phyloP scores from a whole-genome alignment of 1,139 yeast species.

The Pneumocystis oryctolagi region DNA sequence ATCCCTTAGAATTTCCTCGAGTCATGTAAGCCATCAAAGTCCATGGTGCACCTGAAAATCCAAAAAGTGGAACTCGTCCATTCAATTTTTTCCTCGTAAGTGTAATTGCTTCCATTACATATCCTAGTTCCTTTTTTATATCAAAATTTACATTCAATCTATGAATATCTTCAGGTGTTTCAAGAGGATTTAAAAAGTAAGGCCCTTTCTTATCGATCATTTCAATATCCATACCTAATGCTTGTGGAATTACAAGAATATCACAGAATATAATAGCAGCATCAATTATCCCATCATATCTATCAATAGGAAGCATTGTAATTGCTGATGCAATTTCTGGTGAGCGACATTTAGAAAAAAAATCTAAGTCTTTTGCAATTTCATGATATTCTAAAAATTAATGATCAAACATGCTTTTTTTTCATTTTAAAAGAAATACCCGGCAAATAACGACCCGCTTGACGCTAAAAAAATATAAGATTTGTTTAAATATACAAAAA shows the following conservation, averaged over 20 bases:
- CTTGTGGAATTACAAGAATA: conserved; percentile 91
- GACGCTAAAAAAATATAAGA: conserved; percentile 33
- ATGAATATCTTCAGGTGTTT: conserved; percentile 53
- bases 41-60: conserved; percentile 98
- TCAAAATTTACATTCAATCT: conserved; percentile 34
- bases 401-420: background rate
- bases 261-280: conserved; percentile 96
- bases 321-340: conserved; percentile 87
- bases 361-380: conserved; percentile 75
- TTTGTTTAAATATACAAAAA: background rate
- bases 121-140: conserved; percentile 59
- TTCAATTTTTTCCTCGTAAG: conserved; percentile 66
- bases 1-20: conserved; percentile 90
- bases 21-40: conserved; percentile 91
- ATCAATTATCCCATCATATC: conserved; percentile 75
- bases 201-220: conserved; percentile 96
- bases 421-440: conserved; percentile 8
- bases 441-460: conserved; percentile 54
- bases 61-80: conserved; percentile 87
- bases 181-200: conserved; percentile 72
- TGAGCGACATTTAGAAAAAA: conserved; percentile 83
- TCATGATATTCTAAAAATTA: conserved; percentile 75
- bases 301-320: conserved; percentile 89
- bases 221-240: conserved; percentile 89
- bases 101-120: conserved; percentile 90